Evolutionary conservation across 1,284 basidiomycete species (phyloP), one percentile per base, ranked within the genome.

Genomic region (Rugosomyces carneus): DNA sequence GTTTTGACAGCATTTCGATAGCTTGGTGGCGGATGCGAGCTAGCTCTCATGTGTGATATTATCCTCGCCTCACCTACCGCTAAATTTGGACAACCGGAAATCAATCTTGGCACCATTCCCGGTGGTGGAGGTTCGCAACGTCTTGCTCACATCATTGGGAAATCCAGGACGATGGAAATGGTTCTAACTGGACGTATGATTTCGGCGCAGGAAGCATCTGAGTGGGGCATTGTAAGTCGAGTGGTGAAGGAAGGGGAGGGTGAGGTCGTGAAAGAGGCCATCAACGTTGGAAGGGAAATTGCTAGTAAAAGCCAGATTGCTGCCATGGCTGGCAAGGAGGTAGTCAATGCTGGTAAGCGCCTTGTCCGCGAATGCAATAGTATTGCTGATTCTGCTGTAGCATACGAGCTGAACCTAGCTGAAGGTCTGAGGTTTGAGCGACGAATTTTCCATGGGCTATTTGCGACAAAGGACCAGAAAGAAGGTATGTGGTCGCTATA

Each of bases 41-140:
- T 99, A 40, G 94, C 95, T 9, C 81, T 98, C 63, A 91, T 94
- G 85, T 90, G 91, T 66, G 96, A 99, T 69, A 94, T 99, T 66
- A 86, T 98, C 60, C 81, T 98, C 50, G 93, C 89, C n/a, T 88
- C 93, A 5, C 89, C 92, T 4, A 91, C 81, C 16, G 95, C 96
- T 27, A 84, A 82, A 55, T 97, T 99, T 59, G 93, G 93, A 29
- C 96, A 98, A 65, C 95, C 96, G 26, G 96, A 99, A 65, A 95
- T 99, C 69, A 95, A 93, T 64, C 78, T 99, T 40, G 95, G 96
- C 51, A 88, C 95, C 53, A 98, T 98, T 60, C 95, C 96, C 13
- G 92, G 92, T 9, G 90, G 81, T 15, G 90, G 89, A 36, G 90
- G 85, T 7, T 84, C 84, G 2, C 88, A 93, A 62, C 81, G 93